Evolutionary conservation across 2,329 filamentous ascomycete genomes (phyloP), one percentile per base, ranked within the genome.

Genomic region (Immersiporthe knoxdaviesiana): DNA sequence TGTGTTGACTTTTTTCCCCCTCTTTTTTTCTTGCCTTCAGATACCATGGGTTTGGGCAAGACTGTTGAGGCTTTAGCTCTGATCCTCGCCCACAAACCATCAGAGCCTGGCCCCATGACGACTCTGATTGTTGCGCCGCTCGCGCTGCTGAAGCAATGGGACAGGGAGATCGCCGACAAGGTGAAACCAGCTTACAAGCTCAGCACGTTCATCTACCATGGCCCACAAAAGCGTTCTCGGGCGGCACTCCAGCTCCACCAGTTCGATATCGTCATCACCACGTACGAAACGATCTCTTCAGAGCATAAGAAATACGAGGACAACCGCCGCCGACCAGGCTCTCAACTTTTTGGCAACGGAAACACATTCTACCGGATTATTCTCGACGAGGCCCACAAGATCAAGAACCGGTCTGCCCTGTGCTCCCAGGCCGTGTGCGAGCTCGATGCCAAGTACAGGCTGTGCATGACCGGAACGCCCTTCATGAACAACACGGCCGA

Each of bases 41-140:
- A 97, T 77, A 94, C 97, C 74, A 97, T 97, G 94, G 94, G 94
- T 3, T 81, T 97, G 7, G 94, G 94, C 32, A 97, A 97, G 81
- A 97, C 94, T 0, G 84, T 97, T 8, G 92, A 97, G 76, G 86
- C 94, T 58, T 95, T 97, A 73, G 91, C 92, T 64, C 80, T 97
- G 56, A 90, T 97, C 67, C 80, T 94, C 59, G 82, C 82, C 3
- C 84, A 84, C 6, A 32, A 21, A 21, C 59, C 68, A 7, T 11
- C 14, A 8, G 32, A 56, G 6, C 32, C 35, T n/a, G 80, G 81
- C 0, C 77, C 82, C 2, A 89, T 88, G 6, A 83, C 90, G 1
- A 97, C 93, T 0, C 84, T 97, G 30, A 94, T 97, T 65, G 84
- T 97, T 66, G 90, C 92, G 0, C 94, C 94, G 0, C 86, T 97